Evolutionary conservation across 2,329 filamentous ascomycete genomes (phyloP).

Genomic region (Fusarium lyarnte): DNA sequence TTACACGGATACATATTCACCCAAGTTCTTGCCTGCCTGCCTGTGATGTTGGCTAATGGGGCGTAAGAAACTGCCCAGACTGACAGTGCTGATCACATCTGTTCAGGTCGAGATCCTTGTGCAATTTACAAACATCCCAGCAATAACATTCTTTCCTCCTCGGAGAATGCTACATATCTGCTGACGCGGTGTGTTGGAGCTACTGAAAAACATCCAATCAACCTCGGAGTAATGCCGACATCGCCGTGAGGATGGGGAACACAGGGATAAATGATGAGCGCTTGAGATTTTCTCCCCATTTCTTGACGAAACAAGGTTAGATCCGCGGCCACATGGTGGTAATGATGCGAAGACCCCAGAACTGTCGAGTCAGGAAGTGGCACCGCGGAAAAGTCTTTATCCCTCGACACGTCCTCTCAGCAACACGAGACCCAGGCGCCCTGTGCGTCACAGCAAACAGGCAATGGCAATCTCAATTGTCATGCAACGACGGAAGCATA

Average conservation of each 20-base stretch:
- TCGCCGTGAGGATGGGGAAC: slow-evolving; percentile 1
- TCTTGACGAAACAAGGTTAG: slow-evolving; percentile 38
- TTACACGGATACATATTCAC: not conserved
- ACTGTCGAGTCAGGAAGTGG: not conserved
- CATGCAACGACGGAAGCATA: slow-evolving; percentile 37
- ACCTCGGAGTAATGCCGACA: not conserved
- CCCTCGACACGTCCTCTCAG: slow-evolving; percentile 2
- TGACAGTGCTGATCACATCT: not conserved
- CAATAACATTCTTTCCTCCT: not conserved
- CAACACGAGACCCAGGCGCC: not conserved
- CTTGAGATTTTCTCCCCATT: slow-evolving; percentile 35
- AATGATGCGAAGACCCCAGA: slow-evolving; percentile 14
- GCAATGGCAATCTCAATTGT: slow-evolving; percentile 27
- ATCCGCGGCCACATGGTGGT: slow-evolving; percentile 22
- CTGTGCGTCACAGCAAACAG: slow-evolving; percentile 5
- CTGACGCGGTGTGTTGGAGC: not conserved
- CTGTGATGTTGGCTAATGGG: not conserved
- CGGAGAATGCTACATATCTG: not conserved
- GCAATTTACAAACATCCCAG: not conserved
- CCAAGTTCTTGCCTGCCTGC: not conserved
- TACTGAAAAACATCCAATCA: not conserved
- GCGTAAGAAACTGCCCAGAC: not conserved
- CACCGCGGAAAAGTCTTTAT: slow-evolving; percentile 37
- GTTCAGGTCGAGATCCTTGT: not conserved
- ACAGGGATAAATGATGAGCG: slow-evolving; percentile 19